These are phyloP conservation scores for Ilex paraguariensis DNA, from an alignment of 305 asterid genomes.

Conservation along the genomic window DNA sequence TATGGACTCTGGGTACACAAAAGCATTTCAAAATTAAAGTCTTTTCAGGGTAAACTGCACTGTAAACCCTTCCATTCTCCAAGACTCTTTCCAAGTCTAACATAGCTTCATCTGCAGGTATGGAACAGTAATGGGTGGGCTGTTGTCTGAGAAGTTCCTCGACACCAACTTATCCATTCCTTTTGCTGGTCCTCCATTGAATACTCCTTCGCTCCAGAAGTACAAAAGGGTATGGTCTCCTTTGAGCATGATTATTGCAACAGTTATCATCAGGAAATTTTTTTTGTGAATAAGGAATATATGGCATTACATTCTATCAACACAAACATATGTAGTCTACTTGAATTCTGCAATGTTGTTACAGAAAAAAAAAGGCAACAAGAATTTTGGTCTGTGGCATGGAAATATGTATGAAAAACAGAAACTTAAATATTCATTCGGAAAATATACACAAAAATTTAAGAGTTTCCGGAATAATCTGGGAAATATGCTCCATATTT, in stretches of 20 bases:
- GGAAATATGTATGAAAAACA: no score
- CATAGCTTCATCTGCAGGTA: conserved; percentile 43
- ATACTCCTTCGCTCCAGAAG: conserved; percentile 94
- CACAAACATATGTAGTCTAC: no score
- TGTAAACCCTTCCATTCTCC: not conserved
- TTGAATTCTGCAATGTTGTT: not conserved
- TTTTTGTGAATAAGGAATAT: not conserved
- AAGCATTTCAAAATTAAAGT: not conserved
- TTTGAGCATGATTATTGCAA: no score
- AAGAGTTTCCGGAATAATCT: no score
- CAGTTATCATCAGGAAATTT: no score
- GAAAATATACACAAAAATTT: no score
- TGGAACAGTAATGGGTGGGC: conserved; percentile 98
- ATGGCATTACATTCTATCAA: not conserved
- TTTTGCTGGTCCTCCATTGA: conserved; percentile 82
- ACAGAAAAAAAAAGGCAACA: no score
- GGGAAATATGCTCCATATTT: no score
- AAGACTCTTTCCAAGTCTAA: conserved; percentile 11
- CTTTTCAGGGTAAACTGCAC: not conserved
- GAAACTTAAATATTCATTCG: no score
- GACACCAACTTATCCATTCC: conserved; percentile 85
- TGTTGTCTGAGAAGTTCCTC: conserved; percentile 86
- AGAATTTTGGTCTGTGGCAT: no score
- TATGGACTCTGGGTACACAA: no score
- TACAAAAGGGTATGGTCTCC: conserved; percentile 68